A percentile compares a stretch with the other conserved stretches of the same genome.
Evolutionary conservation across 1,284 basidiomycete genomes (phyloP).

Genomic region (Kwoniella shivajii): DNA sequence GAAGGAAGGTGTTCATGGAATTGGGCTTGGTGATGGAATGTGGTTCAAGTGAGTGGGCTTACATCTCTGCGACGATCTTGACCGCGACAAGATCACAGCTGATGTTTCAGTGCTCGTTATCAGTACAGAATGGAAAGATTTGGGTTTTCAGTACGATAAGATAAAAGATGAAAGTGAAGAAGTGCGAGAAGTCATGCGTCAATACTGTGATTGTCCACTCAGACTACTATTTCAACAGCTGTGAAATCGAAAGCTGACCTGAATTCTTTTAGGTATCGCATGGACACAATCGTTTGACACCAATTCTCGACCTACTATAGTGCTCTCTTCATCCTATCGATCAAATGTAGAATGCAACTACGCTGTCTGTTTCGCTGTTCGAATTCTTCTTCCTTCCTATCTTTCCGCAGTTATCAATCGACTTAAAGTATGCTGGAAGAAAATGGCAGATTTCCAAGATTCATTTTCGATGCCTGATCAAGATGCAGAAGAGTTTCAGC

Average conservation of each 20-base stretch:
- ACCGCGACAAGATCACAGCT: background rate
- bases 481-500: conserved; percentile 22
- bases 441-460: conserved; percentile 41
- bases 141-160: conserved; percentile 31
- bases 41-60: conserved; percentile 39
- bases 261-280: conserved; percentile 28
- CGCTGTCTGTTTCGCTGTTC: conserved; percentile 40
- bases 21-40: conserved; percentile 27
- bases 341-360: conserved; percentile 21
- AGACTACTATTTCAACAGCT: background rate
- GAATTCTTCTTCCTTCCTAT: conserved; percentile 39
- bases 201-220: conserved; percentile 27
- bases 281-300: conserved; percentile 30
- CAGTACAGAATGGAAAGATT: conserved; percentile 28
- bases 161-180: conserved; percentile 38
- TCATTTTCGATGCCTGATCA: conserved; percentile 40
- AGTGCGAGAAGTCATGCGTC: conserved; percentile 16
- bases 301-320: conserved; percentile 18
- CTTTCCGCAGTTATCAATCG: conserved; percentile 25
- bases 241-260: background rate
- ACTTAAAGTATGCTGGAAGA: conserved; percentile 40
- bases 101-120: background rate
- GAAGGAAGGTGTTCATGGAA: conserved; percentile 24
- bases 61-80: background rate
- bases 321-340: conserved; percentile 21